Evolutionary conservation across 169 alveolate genomes (phyloP), one percentile per base, ranked within the genome.

Genomic region (Cryptosporidium xiaoi): DNA sequence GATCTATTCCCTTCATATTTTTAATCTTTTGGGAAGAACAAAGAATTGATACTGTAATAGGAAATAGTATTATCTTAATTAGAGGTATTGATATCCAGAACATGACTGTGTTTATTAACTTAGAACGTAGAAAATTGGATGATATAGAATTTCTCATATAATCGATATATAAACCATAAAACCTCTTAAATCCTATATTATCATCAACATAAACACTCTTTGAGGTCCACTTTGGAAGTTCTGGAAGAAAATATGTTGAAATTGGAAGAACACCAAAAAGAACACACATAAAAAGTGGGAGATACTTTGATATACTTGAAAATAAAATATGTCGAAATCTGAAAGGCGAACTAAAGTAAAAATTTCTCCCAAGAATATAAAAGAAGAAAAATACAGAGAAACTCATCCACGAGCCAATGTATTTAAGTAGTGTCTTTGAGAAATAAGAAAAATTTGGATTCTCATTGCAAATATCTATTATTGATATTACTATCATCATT

Each of bases 211-310:
- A 20, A 13, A 27, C 48, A 36, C 46, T 53, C 15, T 15, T 31
- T 13, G 51, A 16, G 12, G 46, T 6, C 71, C 85, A 77, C n/a
- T 29, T 40, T 24, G 85, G 85, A 20, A 77, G 18, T 4, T 77
- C 85, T 10, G 85, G 85, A 68, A 77, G 58, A 10, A 77, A 44
- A 48, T 77, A 77, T n/a, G 33, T 40, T n/a, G 85, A 77, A 18
- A 77, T 0, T 2, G 85, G 85, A 0, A 62, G 13, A 5, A 77
- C 85, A 18, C 58, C 31, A 33, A 77, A 60, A 16, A 60, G 20
- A 10, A 77, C 60, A 3, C 44, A 2, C 58, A 77, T 36, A 24
- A 77, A 62, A 8, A 60, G 27, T 3, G 85, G 85, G 10, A 77
- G 4, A 40, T 77, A 77, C 8, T 58, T 36, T 1, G 34, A 29